Base-by-base conservation (phyloP, 768 basidiomycete species). In the Kwoniella dejecticola region DNA sequence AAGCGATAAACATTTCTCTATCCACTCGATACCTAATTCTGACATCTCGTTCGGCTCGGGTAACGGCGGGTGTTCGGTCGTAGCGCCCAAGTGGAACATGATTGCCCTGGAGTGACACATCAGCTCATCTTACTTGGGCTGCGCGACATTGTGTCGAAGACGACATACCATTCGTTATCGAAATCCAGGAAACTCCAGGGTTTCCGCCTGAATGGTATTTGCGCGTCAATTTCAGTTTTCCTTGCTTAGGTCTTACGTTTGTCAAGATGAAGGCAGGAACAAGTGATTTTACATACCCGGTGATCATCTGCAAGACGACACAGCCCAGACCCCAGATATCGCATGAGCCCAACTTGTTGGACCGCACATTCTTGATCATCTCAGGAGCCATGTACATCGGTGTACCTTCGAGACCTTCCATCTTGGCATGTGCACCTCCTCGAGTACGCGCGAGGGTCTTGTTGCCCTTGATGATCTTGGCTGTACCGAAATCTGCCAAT, bases 331-430 rank as follows among this genome's bases (percentile, higher is more conserved):
- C 91, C 96, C 96, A 99, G 44, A 99, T 88, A 77, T 99, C 96
- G 90, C 96, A 96, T 11, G 95, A 91, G 17, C 96, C 96, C 66
- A 90, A 87, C 52, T 89, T 83, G 26, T 93, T 92, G 13, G 87
- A 83, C 64, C 84, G 88, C 70, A 95, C 91, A 70, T 89, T 96
- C 81, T 95, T 91, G 82, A 99, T 98, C 55, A 96, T 87, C 77
- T 99, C 96, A 1, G 96, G 96, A 4, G 94, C 96, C 91, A 99
- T 97, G 79, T 99, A 70, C 95, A 98, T 98, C 0, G 96, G 96
- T 12, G 96, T 99, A 17, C 93, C 95, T 1, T 94, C 96, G 31
- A 99, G 81, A 68, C 89, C 90, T 79, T 92, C 93, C 85, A 78
- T 78, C 27, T 72, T 74, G 17, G 68, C 75, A 11, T 69, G 65